A percentile compares a stretch with the other conserved stretches of the same genome.
Evolutionary conservation across 768 basidiomycete species (phyloP).

Genomic region (Leccinum broughii): DNA sequence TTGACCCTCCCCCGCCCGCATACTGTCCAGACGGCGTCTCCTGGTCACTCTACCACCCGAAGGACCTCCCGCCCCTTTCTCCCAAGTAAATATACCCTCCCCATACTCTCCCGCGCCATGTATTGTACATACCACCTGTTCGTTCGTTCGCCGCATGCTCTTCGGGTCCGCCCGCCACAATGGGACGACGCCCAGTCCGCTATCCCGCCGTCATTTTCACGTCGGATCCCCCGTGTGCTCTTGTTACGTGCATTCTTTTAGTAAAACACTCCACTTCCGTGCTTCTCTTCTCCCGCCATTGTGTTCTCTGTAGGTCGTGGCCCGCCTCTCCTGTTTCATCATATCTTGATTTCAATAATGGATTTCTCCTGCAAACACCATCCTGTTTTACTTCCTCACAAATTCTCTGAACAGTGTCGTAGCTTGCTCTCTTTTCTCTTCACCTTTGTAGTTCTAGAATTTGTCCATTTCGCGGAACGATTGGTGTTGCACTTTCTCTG

Average conservation of each 20-base stretch:
- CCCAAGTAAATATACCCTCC: background rate
- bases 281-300: background rate
- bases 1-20: conserved; percentile 31
- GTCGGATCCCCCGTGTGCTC: background rate
- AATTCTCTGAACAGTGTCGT: background rate
- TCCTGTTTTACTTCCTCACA: background rate
- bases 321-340: background rate
- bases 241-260: background rate
- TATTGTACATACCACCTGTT: conserved; percentile 6
- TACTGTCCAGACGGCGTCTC: conserved; percentile 20
- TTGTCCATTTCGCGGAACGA: background rate
- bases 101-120: background rate
- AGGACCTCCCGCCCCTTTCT: background rate
- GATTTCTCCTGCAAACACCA: background rate
- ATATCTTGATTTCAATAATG: background rate
- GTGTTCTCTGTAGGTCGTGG: background rate
- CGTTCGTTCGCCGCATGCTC: background rate
- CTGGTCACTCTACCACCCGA: conserved; percentile 10
- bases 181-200: background rate
- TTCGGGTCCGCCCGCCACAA: background rate
- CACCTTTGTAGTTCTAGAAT: background rate
- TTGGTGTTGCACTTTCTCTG: background rate
- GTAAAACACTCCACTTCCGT: background rate
- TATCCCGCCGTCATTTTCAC: background rate
- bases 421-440: background rate